Base-by-base conservation (phyloP, 306 rosid genomes). In the Canavalia ensiformis region DNA sequence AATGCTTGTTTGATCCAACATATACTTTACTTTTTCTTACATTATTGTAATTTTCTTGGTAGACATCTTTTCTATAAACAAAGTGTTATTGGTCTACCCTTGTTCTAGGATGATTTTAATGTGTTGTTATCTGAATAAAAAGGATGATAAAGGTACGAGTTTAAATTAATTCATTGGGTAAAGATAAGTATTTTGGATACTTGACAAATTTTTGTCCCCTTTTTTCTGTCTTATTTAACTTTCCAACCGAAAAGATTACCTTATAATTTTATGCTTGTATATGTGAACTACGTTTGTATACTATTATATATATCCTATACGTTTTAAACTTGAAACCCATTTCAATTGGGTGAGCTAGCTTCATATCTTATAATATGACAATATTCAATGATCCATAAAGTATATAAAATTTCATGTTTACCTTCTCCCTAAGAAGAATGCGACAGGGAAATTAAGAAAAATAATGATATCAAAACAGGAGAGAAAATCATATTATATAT, bases 1-100 rank as follows among this genome's bases (percentile, higher is more conserved):
- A 82, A 75, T 57, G 55, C 77, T 75, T 68, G 77, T 82, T 67
- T 75, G 85, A 82, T 79, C 86, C 81, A 81, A 78, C 76, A 51
- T 76, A 63, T 33, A 66, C 73, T 84, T 72, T 84, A 46, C 65
- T 72, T 83, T 74, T 69, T 73, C 57, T 68, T 65, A 72, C 88
- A 68, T 74, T 68, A 73, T 51, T 86, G 76, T 51, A 59, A 50
- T 75, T 57, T 74, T 72, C 31, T 82, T 63, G 52, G 54, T 72
- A 72, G 69, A 75, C 50, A 59, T 83, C 56, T 47, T 67, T 78
- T 72, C 72, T 55, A 52, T 79, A 44, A 25, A 45, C 29, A 34
- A 63, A 67, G 39, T 54, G 11, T 54, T 75, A 13, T 59, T 37
- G 56, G 56, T 75, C 44, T 58, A 68, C 58, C 31, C 47, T 82